Conservation (phyloP, 2,329 filamentous ascomycete genomes). For the Intubia oerlemansii region DNA sequence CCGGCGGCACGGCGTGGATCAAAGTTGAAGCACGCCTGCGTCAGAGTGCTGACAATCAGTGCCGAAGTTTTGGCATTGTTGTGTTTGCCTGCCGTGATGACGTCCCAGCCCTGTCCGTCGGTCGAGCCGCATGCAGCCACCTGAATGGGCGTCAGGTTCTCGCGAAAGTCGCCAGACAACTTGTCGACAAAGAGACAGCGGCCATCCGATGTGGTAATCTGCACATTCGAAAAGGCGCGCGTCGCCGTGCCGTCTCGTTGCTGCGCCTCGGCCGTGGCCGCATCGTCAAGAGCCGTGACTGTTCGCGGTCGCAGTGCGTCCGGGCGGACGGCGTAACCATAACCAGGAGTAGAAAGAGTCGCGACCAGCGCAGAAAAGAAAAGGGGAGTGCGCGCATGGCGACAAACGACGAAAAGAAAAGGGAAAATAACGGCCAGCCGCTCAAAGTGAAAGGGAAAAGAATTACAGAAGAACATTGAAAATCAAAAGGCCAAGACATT, state of each 20-base stretch:
- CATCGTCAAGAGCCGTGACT: constrained; percentile 20
- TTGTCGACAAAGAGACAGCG: constrained; percentile 23
- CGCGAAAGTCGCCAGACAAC: constrained; percentile 25
- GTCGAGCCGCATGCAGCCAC: constrained; percentile 20
- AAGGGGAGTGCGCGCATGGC: constrained; percentile 1
- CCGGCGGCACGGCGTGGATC: constrained; percentile 27
- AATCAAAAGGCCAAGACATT: too few species aligned
- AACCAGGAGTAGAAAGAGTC: constrained; percentile 5
- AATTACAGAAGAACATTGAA: too few species aligned
- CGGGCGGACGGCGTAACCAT: not conserved
- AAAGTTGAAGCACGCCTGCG: constrained; percentile 36
- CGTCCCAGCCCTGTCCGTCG: constrained; percentile 23
- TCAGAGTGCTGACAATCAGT: constrained; percentile 33
- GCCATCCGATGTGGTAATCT: constrained; percentile 22
- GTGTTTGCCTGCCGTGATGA: constrained; percentile 28
- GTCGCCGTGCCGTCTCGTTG: constrained; percentile 21
- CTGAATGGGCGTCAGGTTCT: constrained; percentile 24
- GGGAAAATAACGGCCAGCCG: too few species aligned
- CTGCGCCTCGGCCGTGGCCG: constrained; percentile 22
- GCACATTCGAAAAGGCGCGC: constrained; percentile 20
- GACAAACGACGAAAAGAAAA: constrained; percentile 1
- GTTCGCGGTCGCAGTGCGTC: constrained; percentile 14
- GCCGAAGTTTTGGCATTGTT: constrained; percentile 23
- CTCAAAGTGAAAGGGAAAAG: too few species aligned
- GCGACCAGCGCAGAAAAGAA: too few species aligned